Evolutionary conservation across 495 filamentous ascomycete species (phyloP).

Genomic region (Articulospora tetracladia): DNA sequence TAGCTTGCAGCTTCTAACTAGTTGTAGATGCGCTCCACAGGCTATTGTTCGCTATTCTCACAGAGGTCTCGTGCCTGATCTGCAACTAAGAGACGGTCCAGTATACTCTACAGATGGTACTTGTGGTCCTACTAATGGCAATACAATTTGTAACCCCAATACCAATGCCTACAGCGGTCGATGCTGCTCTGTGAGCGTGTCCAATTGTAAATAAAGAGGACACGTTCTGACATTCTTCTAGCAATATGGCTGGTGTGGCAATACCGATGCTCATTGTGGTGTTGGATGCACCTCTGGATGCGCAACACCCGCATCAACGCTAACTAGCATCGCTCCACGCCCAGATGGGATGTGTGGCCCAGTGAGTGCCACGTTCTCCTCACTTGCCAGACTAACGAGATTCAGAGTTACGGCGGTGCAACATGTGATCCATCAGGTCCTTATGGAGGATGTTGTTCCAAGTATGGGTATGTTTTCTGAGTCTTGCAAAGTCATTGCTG

Average conservation of each 20-base stretch:
- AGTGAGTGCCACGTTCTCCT: constrained; percentile 2
- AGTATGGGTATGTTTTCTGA: constrained; percentile 23
- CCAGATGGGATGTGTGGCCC: constrained; percentile 26
- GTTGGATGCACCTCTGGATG: constrained; percentile 30
- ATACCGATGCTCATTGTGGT: constrained; percentile 27
- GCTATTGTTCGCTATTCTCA: constrained; percentile 12
- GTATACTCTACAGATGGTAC: constrained; percentile 36
- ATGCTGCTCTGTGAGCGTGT: constrained; percentile 25
- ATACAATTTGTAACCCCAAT: constrained; percentile 39
- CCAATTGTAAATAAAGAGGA: neutral
- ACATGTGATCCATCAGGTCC: constrained; percentile 25
- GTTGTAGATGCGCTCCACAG: constrained; percentile 17
- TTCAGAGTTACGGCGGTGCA: constrained; percentile 19
- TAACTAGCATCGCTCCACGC: constrained; percentile 12
- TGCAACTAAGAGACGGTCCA: constrained; percentile 13
- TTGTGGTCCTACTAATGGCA: constrained; percentile 40
- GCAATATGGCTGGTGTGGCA: constrained; percentile 31
- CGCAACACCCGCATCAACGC: constrained; percentile 4
- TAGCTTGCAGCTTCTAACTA: neutral
- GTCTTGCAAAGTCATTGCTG: neutral
- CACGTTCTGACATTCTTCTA: constrained; percentile 1
- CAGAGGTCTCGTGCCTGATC: neutral
- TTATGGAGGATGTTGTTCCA: constrained; percentile 29
- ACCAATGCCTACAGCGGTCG: constrained; percentile 17
- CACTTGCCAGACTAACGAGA: neutral